Conservation (phyloP, 495 filamentous ascomycete genomes). For the Rostrohypoxylon terebratum region DNA sequence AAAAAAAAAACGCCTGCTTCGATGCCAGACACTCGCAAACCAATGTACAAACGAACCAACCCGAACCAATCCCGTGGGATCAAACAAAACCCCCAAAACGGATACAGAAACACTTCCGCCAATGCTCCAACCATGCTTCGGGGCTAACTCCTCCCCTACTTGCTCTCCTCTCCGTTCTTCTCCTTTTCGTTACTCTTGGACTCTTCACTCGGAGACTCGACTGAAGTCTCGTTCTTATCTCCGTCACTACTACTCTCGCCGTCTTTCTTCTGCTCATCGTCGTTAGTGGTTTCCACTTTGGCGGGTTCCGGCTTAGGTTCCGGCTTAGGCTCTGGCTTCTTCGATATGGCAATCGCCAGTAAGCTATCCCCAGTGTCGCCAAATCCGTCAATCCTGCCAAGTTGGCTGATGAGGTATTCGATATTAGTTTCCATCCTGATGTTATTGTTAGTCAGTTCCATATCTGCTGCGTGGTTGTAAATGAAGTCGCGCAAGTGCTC, state of each 20-base stretch:
- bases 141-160: constrained; percentile 5
- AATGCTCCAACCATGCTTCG: neutral
- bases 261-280: constrained; percentile 12
- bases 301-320: constrained; percentile 16
- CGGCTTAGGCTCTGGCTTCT: constrained; percentile 55
- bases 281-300: constrained; percentile 13
- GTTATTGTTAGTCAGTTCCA: constrained; percentile 7
- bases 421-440: constrained; percentile 83
- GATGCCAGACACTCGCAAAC: constrained; percentile 20
- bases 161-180: constrained; percentile 17
- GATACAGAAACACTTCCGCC: constrained; percentile 4
- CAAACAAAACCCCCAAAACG: constrained; percentile 1
- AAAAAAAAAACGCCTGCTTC: constrained; percentile 35
- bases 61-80: neutral
- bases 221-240: constrained; percentile 22
- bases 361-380: constrained; percentile 76
- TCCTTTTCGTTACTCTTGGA: constrained; percentile 9
- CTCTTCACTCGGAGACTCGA: constrained; percentile 10
- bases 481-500: no score
- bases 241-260: neutral
- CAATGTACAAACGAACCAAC: constrained; percentile 26
- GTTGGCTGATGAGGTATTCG: constrained; percentile 76
- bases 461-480: no score
- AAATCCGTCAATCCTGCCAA: constrained; percentile 85
- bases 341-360: constrained; percentile 73